phyloP scores from a whole-genome alignment of 768 basidiomycete species.

The Mycena maculata region DNA sequence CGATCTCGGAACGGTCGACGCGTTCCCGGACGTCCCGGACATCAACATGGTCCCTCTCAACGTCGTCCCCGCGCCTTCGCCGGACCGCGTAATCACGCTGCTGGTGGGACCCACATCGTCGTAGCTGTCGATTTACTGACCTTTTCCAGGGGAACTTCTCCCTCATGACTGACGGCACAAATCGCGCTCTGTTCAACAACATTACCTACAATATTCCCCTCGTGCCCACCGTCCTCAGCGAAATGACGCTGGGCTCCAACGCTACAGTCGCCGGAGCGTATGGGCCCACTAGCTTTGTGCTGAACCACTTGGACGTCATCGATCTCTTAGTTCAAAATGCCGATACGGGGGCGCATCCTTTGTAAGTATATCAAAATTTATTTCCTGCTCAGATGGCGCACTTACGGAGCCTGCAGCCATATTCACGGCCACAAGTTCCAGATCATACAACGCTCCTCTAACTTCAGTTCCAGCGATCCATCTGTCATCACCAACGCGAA shows the following conservation, averaged over 20 bases:
- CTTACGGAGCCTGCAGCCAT: constrained; percentile 64
- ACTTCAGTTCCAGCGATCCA: constrained; percentile 81
- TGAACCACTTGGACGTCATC: constrained; percentile 79
- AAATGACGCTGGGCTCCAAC: constrained; percentile 78
- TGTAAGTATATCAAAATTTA: constrained; percentile 59
- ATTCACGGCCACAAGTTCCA: constrained; percentile 91
- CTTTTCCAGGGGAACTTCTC: constrained; percentile 25
- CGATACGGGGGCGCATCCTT: constrained; percentile 83
- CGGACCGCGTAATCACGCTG: constrained; percentile 72
- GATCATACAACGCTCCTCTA: constrained; percentile 76
- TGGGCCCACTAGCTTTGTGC: constrained; percentile 79
- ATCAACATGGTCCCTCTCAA: constrained; percentile 70
- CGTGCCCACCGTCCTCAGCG: constrained; percentile 82
- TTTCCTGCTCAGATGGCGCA: not conserved
- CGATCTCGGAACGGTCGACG: constrained; percentile 62
- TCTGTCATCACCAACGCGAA: constrained; percentile 79
- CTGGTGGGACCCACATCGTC: constrained; percentile 49
- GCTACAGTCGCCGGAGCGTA: constrained; percentile 76
- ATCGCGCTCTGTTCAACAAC: constrained; percentile 79
- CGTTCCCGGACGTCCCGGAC: constrained; percentile 74
- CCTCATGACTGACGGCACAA: constrained; percentile 88
- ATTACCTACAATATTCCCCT: constrained; percentile 74
- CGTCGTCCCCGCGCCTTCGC: constrained; percentile 57
- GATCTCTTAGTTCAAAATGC: constrained; percentile 81
- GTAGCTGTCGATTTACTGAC: not conserved